Percentiles rank a stretch among this genome's conserved stretches.
Evolutionary conservation across 2,329 filamentous ascomycete genomes (phyloP).

Genomic region (Tolypocladium ovalisporum): DNA sequence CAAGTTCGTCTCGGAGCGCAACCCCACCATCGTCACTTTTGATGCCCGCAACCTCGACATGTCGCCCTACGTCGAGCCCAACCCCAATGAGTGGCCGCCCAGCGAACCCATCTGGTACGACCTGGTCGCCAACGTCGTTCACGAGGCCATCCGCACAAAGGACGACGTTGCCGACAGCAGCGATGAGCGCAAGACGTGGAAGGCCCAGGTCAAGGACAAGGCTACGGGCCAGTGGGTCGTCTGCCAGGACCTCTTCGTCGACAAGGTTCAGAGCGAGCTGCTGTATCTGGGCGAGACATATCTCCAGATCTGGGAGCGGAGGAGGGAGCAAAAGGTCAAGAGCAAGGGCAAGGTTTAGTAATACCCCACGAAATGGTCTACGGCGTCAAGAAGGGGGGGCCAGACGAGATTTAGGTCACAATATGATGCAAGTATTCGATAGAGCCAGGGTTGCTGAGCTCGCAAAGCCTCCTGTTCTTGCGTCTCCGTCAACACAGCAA

Average conservation of each 20-base stretch:
- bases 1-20: conserved; percentile 92
- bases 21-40: conserved; percentile 97
- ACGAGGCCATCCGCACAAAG: conserved; percentile 65
- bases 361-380: neutral
- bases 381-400: neutral
- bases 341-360: conserved; percentile 19
- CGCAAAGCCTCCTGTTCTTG: neutral
- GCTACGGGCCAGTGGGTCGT: conserved; percentile 81
- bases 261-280: conserved; percentile 78
- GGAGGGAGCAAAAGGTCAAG: conserved; percentile 39
- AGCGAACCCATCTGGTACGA: conserved; percentile 90
- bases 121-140: conserved; percentile 88
- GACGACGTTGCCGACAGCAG: conserved; percentile 84
- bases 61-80: conserved; percentile 83
- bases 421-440: neutral
- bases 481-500: neutral
- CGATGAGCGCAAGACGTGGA: conserved; percentile 84
- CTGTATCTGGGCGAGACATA: conserved; percentile 91
- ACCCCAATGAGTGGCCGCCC: conserved; percentile 56
- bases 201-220: conserved; percentile 78
- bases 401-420: neutral
- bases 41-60: conserved; percentile 75
- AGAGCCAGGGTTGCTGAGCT: neutral
- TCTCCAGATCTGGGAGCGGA: conserved; percentile 89
- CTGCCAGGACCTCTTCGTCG: conserved; percentile 87